These are phyloP conservation scores for Alternaria longipes DNA, from an alignment of 2,329 filamentous ascomycete species.

Conservation along the genomic window DNA sequence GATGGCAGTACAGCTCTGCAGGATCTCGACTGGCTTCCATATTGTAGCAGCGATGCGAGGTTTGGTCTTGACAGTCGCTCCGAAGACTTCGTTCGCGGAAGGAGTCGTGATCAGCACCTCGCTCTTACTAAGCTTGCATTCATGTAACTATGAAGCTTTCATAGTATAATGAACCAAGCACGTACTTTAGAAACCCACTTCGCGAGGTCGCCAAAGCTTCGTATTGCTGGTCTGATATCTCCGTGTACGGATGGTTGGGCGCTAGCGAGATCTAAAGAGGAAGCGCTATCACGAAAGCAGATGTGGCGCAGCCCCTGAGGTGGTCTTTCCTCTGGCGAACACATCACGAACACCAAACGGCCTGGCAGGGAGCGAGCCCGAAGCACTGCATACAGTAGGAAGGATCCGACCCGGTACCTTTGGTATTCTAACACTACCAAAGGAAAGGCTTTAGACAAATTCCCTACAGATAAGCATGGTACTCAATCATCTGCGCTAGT, in stretches of 20 bases:
- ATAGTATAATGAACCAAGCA: background rate
- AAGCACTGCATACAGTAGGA: background rate
- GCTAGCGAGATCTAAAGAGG: constrained; percentile 1
- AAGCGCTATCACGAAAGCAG: constrained; percentile 8
- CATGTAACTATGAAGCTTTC: background rate
- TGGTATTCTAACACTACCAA: background rate
- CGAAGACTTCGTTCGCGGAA: background rate
- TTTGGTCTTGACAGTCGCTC: background rate
- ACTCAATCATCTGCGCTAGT: background rate
- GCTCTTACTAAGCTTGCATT: background rate
- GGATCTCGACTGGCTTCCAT: constrained; percentile 53
- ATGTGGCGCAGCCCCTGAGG: constrained; percentile 20
- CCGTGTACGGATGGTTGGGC: constrained; percentile 4
- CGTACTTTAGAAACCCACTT: background rate
- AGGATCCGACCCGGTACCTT: background rate
- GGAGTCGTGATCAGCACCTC: background rate
- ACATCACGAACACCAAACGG: constrained; percentile 4
- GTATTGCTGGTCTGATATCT: constrained; percentile 7
- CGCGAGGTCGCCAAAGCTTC: background rate
- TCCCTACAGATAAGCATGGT: background rate
- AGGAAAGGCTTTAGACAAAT: no score
- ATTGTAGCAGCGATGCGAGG: constrained; percentile 42
- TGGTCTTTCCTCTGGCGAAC: constrained; percentile 22
- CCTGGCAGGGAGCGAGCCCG: background rate
- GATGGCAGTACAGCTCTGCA: constrained; percentile 55